Evolutionary conservation across 306 rosid species (phyloP).

Genomic region (Arachis stenosperma): DNA sequence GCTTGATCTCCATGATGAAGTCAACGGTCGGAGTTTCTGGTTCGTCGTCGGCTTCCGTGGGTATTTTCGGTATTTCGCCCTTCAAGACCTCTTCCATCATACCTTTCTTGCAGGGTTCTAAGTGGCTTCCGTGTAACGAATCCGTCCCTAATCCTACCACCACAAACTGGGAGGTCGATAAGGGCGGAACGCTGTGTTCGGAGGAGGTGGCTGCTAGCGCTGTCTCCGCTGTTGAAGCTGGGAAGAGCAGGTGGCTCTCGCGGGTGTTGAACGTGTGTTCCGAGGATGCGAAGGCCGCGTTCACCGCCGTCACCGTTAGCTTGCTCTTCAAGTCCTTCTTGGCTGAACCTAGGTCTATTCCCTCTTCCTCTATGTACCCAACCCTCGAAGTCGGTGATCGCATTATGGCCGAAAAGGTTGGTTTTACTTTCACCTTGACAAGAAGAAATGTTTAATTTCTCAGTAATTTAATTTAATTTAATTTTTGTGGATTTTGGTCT

Average conservation of each 20-base stretch:
- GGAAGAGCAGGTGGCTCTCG: conserved; percentile 66
- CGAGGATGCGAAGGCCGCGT: conserved; percentile 79
- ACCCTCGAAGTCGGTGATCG: conserved; percentile 95
- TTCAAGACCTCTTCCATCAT: conserved; percentile 61
- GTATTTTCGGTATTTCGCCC: conserved; percentile 65
- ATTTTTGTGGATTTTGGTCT: background rate
- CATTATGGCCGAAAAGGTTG: conserved; percentile 91
- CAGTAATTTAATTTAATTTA: background rate
- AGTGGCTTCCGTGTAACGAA: conserved; percentile 77
- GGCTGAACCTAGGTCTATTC: conserved; percentile 95
- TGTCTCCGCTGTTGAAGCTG: conserved; percentile 24
- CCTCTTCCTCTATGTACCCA: conserved; percentile 90
- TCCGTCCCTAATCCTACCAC: conserved; percentile 52
- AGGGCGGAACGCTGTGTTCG: conserved; percentile 52
- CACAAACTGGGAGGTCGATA: conserved; percentile 56
- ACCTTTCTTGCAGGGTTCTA: conserved; percentile 72
- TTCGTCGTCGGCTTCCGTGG: conserved; percentile 52
- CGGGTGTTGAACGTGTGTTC: conserved; percentile 63
- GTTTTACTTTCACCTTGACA: background rate
- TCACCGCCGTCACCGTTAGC: conserved; percentile 79
- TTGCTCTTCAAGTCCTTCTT: conserved; percentile 70
- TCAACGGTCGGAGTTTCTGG: conserved; percentile 62
- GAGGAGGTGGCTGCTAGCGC: background rate
- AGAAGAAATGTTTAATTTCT: background rate
- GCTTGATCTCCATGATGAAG: conserved; percentile 77